Percentiles rank a stretch among this genome's conserved stretches.
These are phyloP conservation scores for Thermothelomyces thermophilus DNA, from an alignment of 2,329 filamentous ascomycete species.

Conservation along the genomic window DNA sequence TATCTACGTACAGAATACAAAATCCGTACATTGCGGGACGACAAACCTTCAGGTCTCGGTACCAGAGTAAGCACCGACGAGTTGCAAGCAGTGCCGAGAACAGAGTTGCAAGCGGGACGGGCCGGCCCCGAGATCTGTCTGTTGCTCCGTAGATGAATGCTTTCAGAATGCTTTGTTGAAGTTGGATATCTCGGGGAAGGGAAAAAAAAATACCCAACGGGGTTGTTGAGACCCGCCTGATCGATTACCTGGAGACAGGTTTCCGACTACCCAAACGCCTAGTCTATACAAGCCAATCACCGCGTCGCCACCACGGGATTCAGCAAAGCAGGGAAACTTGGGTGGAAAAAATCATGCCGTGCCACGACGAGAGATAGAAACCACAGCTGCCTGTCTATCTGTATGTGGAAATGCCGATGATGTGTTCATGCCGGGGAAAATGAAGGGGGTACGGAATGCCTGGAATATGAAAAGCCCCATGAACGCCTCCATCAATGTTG, in stretches of 20 bases:
- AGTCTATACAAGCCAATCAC: constrained; percentile 1
- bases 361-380: not conserved
- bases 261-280: not conserved
- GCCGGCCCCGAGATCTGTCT: too few relatives aligned
- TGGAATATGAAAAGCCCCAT: constrained; percentile 3
- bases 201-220: not conserved
- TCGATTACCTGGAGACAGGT: not conserved
- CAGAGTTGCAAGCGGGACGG: too few relatives aligned
- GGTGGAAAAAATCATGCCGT: too few relatives aligned
- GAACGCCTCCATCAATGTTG: constrained; percentile 16
- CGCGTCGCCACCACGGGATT: not conserved
- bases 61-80: too few relatives aligned
- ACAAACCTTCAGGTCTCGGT: too few relatives aligned
- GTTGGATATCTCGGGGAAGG: too few relatives aligned
- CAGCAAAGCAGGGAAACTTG: not conserved
- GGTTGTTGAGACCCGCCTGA: not conserved
- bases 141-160: too few relatives aligned
- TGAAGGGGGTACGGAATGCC: not conserved
- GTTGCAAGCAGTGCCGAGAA: too few relatives aligned
- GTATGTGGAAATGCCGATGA: constrained; percentile 3
- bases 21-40: too few relatives aligned
- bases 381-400: constrained; percentile 6
- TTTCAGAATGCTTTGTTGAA: too few relatives aligned
- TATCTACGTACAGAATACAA: too few relatives aligned
- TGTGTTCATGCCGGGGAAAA: constrained; percentile 1